These are phyloP conservation scores for Eragrostis curvula DNA, from an alignment of 176 grass and related monocot genomes.

Conservation along the genomic window DNA sequence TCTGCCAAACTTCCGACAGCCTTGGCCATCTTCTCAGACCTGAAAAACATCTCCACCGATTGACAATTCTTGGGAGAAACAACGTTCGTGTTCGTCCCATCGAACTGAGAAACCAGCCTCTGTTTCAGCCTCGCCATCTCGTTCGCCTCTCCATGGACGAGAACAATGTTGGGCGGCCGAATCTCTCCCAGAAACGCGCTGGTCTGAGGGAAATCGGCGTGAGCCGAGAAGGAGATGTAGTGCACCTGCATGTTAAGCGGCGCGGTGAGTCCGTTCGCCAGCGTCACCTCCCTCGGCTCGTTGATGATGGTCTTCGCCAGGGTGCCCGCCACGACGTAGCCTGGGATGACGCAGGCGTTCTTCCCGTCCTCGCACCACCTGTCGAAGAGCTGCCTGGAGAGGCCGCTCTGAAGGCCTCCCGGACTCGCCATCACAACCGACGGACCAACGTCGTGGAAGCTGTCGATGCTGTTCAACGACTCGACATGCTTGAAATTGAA, in stretches of 20 bases:
- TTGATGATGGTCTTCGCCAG: conserved; percentile 87
- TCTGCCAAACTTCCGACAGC: conserved; percentile 80
- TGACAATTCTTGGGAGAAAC: conserved; percentile 91
- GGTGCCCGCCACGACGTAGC: conserved; percentile 92
- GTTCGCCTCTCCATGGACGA: conserved; percentile 93
- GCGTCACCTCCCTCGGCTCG: conserved; percentile 84
- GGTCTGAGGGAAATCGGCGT: conserved; percentile 93
- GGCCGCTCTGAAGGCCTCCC: conserved; percentile 73
- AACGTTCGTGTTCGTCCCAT: conserved; percentile 69
- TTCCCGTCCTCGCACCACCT: conserved; percentile 84
- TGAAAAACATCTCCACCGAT: conserved; percentile 81
- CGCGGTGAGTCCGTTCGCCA: conserved; percentile 84
- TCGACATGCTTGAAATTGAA: conserved; percentile 90
- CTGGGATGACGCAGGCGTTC: conserved; percentile 87
- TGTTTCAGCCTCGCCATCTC: conserved; percentile 91
- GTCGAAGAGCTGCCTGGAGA: conserved; percentile 91
- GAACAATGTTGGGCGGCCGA: conserved; percentile 81
- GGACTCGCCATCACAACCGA: conserved; percentile 96
- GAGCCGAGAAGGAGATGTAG: conserved; percentile 94
- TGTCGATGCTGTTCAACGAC: conserved; percentile 84
- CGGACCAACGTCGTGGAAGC: conserved; percentile 85
- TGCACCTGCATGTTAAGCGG: conserved; percentile 89
- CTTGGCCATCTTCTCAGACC: conserved; percentile 92
- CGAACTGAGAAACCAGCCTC: conserved; percentile 83
- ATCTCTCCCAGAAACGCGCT: conserved; percentile 83